These are phyloP conservation scores for Crithidia thermophila DNA, from an alignment of 208 protist species.

Conservation along the genomic window DNA sequence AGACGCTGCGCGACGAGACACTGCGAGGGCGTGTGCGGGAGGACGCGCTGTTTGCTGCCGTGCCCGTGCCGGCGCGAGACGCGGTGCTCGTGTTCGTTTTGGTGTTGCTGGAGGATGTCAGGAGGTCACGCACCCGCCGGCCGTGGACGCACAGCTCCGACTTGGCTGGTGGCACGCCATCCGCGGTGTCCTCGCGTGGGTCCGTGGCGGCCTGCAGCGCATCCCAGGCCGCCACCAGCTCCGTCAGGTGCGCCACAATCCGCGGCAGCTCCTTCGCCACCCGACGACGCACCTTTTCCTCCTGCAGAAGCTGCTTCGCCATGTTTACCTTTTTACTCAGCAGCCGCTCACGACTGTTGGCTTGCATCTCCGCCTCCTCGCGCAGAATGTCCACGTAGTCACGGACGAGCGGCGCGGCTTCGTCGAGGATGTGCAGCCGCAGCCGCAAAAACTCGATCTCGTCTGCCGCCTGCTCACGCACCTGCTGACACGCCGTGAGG, in stretches of 20 bases:
- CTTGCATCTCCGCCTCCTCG: constrained; percentile 50
- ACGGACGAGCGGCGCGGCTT: constrained; percentile 43
- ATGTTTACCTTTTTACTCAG: constrained; percentile 85
- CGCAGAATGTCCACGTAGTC: constrained; percentile 44
- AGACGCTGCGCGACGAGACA: constrained; percentile 4
- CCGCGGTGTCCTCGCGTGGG: constrained; percentile 10
- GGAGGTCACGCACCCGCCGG: constrained; percentile 33
- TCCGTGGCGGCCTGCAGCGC: constrained; percentile 31
- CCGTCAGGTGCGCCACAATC: constrained; percentile 50
- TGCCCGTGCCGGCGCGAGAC: neutral
- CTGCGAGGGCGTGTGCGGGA: constrained; percentile 10
- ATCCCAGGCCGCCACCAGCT: constrained; percentile 48
- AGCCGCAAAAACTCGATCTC: constrained; percentile 32
- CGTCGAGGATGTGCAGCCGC: constrained; percentile 44
- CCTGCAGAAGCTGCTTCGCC: constrained; percentile 81
- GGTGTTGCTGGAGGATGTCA: neutral
- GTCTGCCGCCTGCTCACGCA: constrained; percentile 32
- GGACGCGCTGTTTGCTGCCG: neutral
- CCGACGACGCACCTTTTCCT: constrained; percentile 66
- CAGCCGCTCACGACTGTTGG: constrained; percentile 68
- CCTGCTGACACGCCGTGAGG: constrained; percentile 33
- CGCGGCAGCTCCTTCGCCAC: constrained; percentile 66
- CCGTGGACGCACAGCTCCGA: constrained; percentile 28
- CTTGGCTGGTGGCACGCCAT: neutral
- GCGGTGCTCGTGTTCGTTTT: neutral